Base-by-base conservation (phyloP, 1,284 basidiomycete genomes). In the Cronartium ribicola region DNA sequence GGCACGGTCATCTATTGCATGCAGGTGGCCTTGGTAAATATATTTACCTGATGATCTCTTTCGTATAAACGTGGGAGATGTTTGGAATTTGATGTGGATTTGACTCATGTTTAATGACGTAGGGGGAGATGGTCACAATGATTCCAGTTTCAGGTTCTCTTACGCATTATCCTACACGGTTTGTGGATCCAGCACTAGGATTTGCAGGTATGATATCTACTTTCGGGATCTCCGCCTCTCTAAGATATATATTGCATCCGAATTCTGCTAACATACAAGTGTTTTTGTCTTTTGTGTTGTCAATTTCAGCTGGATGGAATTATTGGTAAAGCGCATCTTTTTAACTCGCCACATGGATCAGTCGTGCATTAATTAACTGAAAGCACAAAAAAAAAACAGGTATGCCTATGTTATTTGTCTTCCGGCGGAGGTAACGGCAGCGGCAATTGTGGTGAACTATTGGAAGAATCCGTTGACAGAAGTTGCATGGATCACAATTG, bases 361-460 rank as follows among this genome's bases (percentile, higher is more conserved):
- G 14, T 29, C 1, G 22, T 37, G 22, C 59, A n/a, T 39, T 57
- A 8, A 14, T 48, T 60, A n/a, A n/a, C 62, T 5, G 43, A 59
- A 37, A 11, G 3, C 55, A n/a, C 6, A 37, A 37, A 17, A 39
- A n/a, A 20, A 29, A 22, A 37, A 10, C 10, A 66, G 70, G 64
- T 76, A 76, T 76, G 84, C 85, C 61, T 86, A 86, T 78, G 83
- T 74, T 59, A 86, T 88, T 73, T 85, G 87, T 44, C 39, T 75
- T 13, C 67, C 75, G 10, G 40, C 46, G 11, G 75, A 75, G 51
- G 20, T 75, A 20, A 66, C 65, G 43, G 77, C 78, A 13, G 65
- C 72, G 5, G 41, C 72, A 14, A 67, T 75, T 36, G 65, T 75
- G 29, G 60, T 75, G 48, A 20, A 60, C 29, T 75, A 75, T 41